Percentiles rank a stretch among this genome's conserved stretches.
Evolutionary conservation across 2,329 filamentous ascomycete species (phyloP).

Genomic region (Aphanocladium album): DNA sequence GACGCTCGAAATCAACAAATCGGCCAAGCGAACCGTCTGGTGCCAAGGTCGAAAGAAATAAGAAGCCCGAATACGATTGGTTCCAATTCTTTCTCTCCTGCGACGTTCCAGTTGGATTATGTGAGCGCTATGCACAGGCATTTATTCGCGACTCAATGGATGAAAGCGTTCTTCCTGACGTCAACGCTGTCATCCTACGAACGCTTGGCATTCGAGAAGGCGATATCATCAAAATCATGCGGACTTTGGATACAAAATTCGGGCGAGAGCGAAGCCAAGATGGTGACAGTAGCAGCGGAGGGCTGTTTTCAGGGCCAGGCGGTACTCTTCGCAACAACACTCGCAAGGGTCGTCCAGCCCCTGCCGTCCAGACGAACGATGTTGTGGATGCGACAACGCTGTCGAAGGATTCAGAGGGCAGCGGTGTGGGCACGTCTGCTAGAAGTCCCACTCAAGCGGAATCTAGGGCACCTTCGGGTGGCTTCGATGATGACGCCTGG

Average conservation of each 20-base stretch:
- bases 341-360: constrained; percentile 81
- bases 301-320: constrained; percentile 90
- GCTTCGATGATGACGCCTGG: constrained; percentile 97
- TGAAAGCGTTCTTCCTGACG: constrained; percentile 84
- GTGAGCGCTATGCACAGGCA: constrained; percentile 87
- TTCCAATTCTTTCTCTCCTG: constrained; percentile 96
- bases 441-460: constrained; percentile 18
- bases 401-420: constrained; percentile 47
- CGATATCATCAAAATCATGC: constrained; percentile 94
- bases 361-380: constrained; percentile 79
- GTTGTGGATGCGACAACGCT: constrained; percentile 85
- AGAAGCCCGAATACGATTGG: constrained; percentile 86
- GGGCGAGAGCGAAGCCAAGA: constrained; percentile 52
- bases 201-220: constrained; percentile 93
- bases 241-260: constrained; percentile 76
- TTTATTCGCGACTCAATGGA: constrained; percentile 94
- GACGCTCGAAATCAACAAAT: constrained; percentile 41
- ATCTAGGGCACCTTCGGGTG: constrained; percentile 36
- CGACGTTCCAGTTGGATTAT: constrained; percentile 86
- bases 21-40: constrained; percentile 39
- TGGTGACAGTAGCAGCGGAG: constrained; percentile 55
- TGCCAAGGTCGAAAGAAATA: constrained; percentile 55
- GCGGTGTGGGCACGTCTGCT: constrained; percentile 19
- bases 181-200: constrained; percentile 74
- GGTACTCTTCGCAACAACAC: constrained; percentile 91